Percentiles rank a stretch among this genome's conserved stretches.
phyloP scores from a whole-genome alignment of 2,329 filamentous ascomycete genomes.

The Fusarium sp. region DNA sequence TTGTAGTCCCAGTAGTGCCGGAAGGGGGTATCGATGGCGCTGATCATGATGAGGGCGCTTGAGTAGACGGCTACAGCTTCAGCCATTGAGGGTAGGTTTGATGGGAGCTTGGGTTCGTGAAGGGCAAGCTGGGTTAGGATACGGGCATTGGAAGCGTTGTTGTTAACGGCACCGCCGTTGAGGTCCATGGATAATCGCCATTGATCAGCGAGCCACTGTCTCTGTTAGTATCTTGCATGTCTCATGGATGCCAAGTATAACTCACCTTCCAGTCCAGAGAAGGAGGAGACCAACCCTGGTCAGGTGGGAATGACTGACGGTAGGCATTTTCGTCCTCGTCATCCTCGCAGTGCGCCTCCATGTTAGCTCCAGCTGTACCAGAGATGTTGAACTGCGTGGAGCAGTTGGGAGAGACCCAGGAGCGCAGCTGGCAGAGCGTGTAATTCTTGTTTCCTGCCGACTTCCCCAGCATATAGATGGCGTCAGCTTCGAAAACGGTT shows the following conservation, averaged over 20 bases:
- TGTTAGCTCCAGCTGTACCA: constrained; percentile 66
- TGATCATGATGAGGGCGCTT: constrained; percentile 73
- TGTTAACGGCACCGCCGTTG: constrained; percentile 65
- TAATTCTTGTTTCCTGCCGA: constrained; percentile 59
- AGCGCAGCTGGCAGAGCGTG: constrained; percentile 75
- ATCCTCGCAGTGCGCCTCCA: constrained; percentile 73
- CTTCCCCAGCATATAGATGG: constrained; percentile 76
- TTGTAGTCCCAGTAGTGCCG: constrained; percentile 65
- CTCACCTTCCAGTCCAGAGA: constrained; percentile 63
- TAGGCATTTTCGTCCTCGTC: constrained; percentile 67
- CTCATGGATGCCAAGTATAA: not conserved
- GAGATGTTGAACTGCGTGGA: constrained; percentile 71
- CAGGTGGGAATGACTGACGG: constrained; percentile 51
- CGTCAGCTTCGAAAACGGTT: constrained; percentile 55
- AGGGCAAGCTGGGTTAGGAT: constrained; percentile 67
- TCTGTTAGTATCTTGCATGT: constrained; percentile 8
- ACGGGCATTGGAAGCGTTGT: constrained; percentile 69
- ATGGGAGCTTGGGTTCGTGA: constrained; percentile 54
- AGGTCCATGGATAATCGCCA: constrained; percentile 69
- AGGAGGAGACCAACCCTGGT: constrained; percentile 49
- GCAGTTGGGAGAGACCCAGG: constrained; percentile 73
- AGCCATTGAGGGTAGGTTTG: constrained; percentile 72
- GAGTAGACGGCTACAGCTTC: constrained; percentile 80
- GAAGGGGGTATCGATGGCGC: constrained; percentile 70
- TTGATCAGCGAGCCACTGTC: constrained; percentile 59